A percentile compares a stretch with the other conserved stretches of the same genome.
Evolutionary conservation across 2,329 filamentous ascomycete genomes (phyloP).

Genomic region (Xylariaceae sp.): DNA sequence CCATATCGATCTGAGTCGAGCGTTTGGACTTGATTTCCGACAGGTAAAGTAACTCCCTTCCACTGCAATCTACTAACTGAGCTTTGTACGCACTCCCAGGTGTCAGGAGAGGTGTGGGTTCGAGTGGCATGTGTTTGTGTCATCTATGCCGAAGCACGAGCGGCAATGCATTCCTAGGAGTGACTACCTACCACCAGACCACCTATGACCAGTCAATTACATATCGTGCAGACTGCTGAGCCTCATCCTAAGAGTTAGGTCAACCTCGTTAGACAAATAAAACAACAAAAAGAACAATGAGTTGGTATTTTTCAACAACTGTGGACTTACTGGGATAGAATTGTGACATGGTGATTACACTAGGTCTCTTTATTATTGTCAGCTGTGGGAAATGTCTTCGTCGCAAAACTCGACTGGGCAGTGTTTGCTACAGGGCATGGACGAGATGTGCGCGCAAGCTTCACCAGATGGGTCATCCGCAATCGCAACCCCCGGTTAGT

Average conservation of each 20-base stretch:
- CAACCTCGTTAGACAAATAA: neutral
- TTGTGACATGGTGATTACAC: neutral
- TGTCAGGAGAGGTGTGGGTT: neutral
- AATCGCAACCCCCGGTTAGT: neutral
- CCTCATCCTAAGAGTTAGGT: neutral
- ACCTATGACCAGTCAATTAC: neutral
- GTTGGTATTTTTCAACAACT: neutral
- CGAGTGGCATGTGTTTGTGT: neutral
- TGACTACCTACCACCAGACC: too few relatives aligned
- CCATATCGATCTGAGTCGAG: slow-evolving; percentile 2
- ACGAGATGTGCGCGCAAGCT: neutral
- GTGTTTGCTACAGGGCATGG: neutral
- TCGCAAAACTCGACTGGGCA: neutral
- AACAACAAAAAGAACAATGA: neutral
- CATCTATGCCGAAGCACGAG: neutral
- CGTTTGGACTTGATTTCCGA: slow-evolving; percentile 4
- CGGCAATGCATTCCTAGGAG: neutral
- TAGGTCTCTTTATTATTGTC: neutral
- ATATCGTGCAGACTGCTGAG: neutral
- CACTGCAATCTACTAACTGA: slow-evolving; percentile 9
- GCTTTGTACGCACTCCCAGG: slow-evolving; percentile 3
- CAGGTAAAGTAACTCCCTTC: slow-evolving; percentile 20
- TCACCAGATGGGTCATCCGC: neutral
- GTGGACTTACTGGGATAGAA: slow-evolving; percentile 5
- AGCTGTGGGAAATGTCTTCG: neutral